A percentile compares a stretch with the other conserved stretches of the same genome.
Evolutionary conservation across 768 basidiomycete genomes (phyloP).

Genomic region (Mrakia frigida): DNA sequence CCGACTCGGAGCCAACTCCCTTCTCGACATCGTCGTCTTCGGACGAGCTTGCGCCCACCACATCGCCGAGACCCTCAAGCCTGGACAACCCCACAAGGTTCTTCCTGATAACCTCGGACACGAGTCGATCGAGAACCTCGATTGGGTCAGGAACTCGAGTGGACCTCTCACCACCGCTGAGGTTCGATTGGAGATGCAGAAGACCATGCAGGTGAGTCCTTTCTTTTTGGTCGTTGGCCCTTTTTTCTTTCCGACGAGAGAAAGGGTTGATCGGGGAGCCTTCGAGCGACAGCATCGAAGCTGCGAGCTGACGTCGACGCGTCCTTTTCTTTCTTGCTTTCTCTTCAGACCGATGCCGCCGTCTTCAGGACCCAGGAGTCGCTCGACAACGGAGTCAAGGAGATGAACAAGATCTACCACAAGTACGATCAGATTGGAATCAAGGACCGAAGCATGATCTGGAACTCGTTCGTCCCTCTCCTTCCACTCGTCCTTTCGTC

Average conservation of each 20-base stretch:
- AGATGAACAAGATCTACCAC: constrained; percentile 78
- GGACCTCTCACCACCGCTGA: constrained; percentile 82
- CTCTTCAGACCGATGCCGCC: constrained; percentile 67
- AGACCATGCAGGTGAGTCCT: constrained; percentile 77
- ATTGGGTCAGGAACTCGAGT: constrained; percentile 66
- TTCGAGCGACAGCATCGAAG: neutral
- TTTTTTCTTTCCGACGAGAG: neutral
- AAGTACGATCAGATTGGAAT: constrained; percentile 86
- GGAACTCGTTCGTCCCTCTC: constrained; percentile 79
- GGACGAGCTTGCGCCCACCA: constrained; percentile 99
- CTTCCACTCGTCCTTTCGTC: neutral
- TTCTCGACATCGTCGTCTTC: constrained; percentile 97
- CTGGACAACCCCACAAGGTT: constrained; percentile 83
- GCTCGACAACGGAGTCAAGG: constrained; percentile 86
- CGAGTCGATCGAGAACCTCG: constrained; percentile 75
- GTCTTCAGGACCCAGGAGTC: constrained; percentile 90
- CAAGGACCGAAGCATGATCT: constrained; percentile 98
- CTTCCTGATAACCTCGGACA: constrained; percentile 83
- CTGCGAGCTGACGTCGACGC: neutral
- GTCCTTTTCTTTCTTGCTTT: neutral
- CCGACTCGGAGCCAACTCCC: constrained; percentile 97
- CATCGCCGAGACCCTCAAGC: constrained; percentile 82
- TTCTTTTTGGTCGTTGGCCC: neutral
- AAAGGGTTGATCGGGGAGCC: neutral
- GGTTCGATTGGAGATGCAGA: constrained; percentile 93